phyloP scores from a whole-genome alignment of 1,284 basidiomycete genomes.

The Chiua sp. region DNA sequence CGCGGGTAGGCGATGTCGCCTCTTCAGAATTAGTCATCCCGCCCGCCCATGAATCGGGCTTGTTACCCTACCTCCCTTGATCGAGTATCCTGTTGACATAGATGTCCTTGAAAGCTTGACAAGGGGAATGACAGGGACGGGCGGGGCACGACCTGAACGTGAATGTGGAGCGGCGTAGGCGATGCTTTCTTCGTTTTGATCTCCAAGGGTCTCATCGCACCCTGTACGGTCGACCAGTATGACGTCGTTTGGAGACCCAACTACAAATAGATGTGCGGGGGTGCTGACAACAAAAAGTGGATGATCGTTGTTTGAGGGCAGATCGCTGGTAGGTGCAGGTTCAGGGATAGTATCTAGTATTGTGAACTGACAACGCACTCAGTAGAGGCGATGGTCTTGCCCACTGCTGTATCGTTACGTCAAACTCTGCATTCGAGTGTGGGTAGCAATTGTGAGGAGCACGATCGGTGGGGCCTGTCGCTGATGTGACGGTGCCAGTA shows the following conservation, averaged over 20 bases:
- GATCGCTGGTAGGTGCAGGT: background rate
- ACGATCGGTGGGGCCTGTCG: background rate
- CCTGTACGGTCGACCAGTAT: constrained; percentile 31
- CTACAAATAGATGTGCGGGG: constrained; percentile 32
- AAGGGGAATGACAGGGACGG: constrained; percentile 16
- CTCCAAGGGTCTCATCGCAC: constrained; percentile 28
- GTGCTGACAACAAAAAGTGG: constrained; percentile 45
- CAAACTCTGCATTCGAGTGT: constrained; percentile 21
- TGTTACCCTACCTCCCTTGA: background rate
- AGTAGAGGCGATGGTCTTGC: background rate
- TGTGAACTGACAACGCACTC: constrained; percentile 19
- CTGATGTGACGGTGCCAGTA: too few relatives aligned
- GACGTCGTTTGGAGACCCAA: constrained; percentile 22
- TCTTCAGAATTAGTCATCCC: too few relatives aligned
- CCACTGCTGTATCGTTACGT: constrained; percentile 29
- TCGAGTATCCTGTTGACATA: constrained; percentile 33
- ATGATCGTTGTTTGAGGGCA: background rate
- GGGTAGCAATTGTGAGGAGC: constrained; percentile 10
- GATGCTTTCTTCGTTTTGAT: constrained; percentile 56
- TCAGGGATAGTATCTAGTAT: background rate
- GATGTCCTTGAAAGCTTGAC: constrained; percentile 32
- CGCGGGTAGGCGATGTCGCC: too few relatives aligned
- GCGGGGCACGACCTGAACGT: constrained; percentile 31
- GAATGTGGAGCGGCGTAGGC: constrained; percentile 69
- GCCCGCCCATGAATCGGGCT: constrained; percentile 9